Base-by-base conservation (phyloP, 805 yeast genomes). In the Clavispora santaluciae region DNA sequence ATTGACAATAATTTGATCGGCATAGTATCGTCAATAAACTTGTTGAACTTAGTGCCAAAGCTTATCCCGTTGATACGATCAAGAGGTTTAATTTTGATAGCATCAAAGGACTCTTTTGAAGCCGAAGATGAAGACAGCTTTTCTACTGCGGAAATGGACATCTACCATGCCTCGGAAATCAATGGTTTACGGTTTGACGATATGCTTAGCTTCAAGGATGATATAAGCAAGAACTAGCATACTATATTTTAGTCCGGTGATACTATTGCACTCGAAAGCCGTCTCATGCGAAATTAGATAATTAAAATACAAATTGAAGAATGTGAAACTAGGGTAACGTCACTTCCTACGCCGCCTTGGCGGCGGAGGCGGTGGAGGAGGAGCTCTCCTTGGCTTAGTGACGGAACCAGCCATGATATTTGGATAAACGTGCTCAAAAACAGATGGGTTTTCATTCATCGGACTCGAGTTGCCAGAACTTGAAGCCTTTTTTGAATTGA, bases 1-100 rank as follows among this genome's bases (percentile, higher is more conserved):
- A 73, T 81, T 3, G 72, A 75, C 42, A 93, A 93, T 57, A 93
- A 93, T 56, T 68, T 93, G 39, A 70, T 93, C 48, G 99, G 99
- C 13, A 60, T 93, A 9, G 79, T 88, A 18, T 77, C 87, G 17
- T 88, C 95, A 0, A 74, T 79, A 21, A 81, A 82, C 41, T 57
- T 93, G 40, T 66, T 91, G 42, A 66, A 73, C 28, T 65, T 89
- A 22, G 89, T 88, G 33, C 95, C 95, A 0, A 81, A 83, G 39
- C 63, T 90, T 30, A 76, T 84, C 6, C 84, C 83, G 26, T 74
- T 85, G 22, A 83, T 91, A 12, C 72, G 95, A 44, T 79, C 85
- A 1, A 73, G 83, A 41, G 98, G 98, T 0, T 70, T 91, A 48
- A 79, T 91, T 38, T 66, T 91, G 35, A 91, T 90, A n/a, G 91